Base-by-base conservation (phyloP, 2,329 filamentous ascomycete species). In the Didymella lethalis region DNA sequence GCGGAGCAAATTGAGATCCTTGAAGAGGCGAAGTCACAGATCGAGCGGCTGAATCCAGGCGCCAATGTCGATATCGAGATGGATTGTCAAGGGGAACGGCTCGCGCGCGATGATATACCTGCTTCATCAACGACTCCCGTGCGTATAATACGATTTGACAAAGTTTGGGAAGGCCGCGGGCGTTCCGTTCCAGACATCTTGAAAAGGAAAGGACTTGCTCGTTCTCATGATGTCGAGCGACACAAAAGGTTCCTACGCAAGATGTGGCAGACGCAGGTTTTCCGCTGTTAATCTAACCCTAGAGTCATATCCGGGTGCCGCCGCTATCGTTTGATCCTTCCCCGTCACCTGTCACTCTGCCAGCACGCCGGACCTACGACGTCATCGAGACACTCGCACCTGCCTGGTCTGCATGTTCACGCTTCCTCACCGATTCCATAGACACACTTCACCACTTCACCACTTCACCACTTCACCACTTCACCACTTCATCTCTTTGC, bases 261-360 rank as follows among this genome's bases (percentile, higher is more conserved):
- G 1, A 12, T 23, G 7, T 41, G 32, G 36, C 5, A 49, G 11
- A 32, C 3, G 29, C 29, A 31, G 29, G 29, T 8, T 29, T 10
- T 38, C 2, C 7, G 18, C 36, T 38, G 18, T 38, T n/a, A 11
- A 4, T 38, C n/a, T n/a, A 20, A 2, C 8, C 5, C 16, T 7
- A 8, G 2, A 20, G 3, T 14, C n/a, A 40, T 11, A 10, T 25
- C 4, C 1, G 38, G 38, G 10, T 23, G 18, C 20, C 18, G 34
- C 23, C 18, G 10, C 23, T 16, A 7, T 18, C 14, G 45, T 53
- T 54, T 28, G 56, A 11, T 46, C 45, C 34, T 49, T 44, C 50
- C 38, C 36, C 34, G 41, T 54, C 29, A 34, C 46, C 54, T 50
- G n/a, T 25, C 26, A 45, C 18, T 26, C 38, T 31, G 44, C 29